Base-by-base conservation (phyloP, 129 eudicot species). In the Oenanthe sinensis region DNA sequence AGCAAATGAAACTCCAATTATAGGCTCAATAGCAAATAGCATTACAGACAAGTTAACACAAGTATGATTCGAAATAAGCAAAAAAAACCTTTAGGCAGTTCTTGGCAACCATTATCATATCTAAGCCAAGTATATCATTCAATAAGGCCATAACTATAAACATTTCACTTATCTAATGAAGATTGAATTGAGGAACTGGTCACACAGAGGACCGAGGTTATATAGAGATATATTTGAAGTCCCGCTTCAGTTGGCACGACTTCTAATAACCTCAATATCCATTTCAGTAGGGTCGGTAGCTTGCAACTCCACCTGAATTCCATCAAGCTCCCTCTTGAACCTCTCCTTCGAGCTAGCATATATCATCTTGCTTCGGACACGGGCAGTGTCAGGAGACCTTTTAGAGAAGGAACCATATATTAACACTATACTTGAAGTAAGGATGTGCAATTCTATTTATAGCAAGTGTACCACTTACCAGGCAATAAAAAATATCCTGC, bases 271-370 rank as follows among this genome's bases (percentile, higher is more conserved):
- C 75, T 89, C 97, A 70, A 91, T 90, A 42, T 87, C 92, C 77
- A 91, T 85, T 79, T 91, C 94, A 83, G 87, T 87, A 47, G 97
- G 87, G 83, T 91, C 94, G 0, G 97, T 91, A 39, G 94, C 94
- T 85, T 89, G 97, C 82, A 91, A 78, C 79, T 91, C 97, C 50
- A 91, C 85, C 88, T 91, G 97, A 74, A 91, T 89, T 30, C 97
- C 97, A 55, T 91, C 97, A 26, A 91, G 91, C 86, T 91, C 97
- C 84, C 97, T 91, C 90, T 91, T 91, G 83, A 91, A 91, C 48
- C 94, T 89, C 50, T 89, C 94, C 85, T 87, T 89, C n/a, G 91
- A 89, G 82, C 94, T 87, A 11, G 91, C 94, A 76, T 89, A 87
- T 22, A 89, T 89, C 93, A 87, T 89, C 85, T 89, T 90, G 88